Evolutionary conservation across 2,329 filamentous ascomycete species (phyloP).

Genomic region (Fusarium guadeloupense): DNA sequence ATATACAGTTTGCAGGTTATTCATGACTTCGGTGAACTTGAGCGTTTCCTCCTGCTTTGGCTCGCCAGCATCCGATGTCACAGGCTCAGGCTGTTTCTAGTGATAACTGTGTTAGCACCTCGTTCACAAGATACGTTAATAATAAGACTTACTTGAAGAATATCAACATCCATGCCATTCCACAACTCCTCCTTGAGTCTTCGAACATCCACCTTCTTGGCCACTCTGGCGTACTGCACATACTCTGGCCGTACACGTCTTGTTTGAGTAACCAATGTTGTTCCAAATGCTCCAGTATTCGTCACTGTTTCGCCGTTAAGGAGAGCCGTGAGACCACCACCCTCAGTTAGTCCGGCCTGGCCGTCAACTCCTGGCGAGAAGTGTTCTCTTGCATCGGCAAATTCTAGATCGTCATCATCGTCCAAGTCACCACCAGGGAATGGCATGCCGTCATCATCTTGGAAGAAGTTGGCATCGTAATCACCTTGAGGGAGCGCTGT

Average conservation of each 20-base stretch:
- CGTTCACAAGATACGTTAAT: neutral
- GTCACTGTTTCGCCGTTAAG: constrained; percentile 61
- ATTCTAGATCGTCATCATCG: constrained; percentile 74
- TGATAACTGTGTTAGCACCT: constrained; percentile 15
- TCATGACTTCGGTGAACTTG: constrained; percentile 93
- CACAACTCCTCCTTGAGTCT: constrained; percentile 75
- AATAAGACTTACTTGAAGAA: constrained; percentile 56
- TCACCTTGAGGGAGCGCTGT: constrained; percentile 72
- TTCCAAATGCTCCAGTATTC: constrained; percentile 66
- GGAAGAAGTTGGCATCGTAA: constrained; percentile 98
- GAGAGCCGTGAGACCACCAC: constrained; percentile 60
- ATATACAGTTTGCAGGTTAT: constrained; percentile 85
- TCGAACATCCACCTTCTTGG: constrained; percentile 76
- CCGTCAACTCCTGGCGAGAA: constrained; percentile 73
- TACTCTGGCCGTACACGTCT: constrained; percentile 72
- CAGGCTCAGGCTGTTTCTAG: constrained; percentile 34
- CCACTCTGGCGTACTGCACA: constrained; percentile 74
- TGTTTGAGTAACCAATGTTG: constrained; percentile 72
- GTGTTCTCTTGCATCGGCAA: constrained; percentile 82
- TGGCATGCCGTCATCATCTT: constrained; percentile 85
- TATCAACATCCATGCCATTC: constrained; percentile 70
- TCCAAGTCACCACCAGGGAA: constrained; percentile 68
- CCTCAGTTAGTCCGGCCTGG: constrained; percentile 57
- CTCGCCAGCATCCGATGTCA: constrained; percentile 44
- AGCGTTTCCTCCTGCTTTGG: constrained; percentile 61